A percentile compares a stretch with the other conserved stretches of the same genome.
phyloP scores from a whole-genome alignment of 2,329 filamentous ascomycete genomes.

The Pezicula rhizophila region DNA sequence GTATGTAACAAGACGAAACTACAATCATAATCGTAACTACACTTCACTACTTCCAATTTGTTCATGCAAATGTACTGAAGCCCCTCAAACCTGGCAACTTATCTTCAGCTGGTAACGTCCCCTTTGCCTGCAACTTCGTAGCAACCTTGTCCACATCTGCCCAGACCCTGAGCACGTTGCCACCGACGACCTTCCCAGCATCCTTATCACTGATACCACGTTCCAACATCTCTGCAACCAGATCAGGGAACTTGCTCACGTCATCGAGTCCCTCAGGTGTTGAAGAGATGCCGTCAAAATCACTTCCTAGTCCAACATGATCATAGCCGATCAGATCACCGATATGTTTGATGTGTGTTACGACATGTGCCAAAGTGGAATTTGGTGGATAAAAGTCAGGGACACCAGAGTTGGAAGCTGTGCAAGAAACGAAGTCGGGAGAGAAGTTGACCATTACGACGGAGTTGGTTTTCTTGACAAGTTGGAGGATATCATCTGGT shows the following conservation, averaged over 20 bases:
- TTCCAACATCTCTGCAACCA: conserved; percentile 69
- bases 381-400: conserved; percentile 63
- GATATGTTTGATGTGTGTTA: conserved; percentile 75
- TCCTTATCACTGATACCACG: conserved; percentile 70
- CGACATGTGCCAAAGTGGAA: conserved; percentile 71
- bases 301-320: conserved; percentile 81
- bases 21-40: too few relatives aligned
- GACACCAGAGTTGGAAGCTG: conserved; percentile 49
- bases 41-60: too few relatives aligned
- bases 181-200: conserved; percentile 68
- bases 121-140: conserved; percentile 53
- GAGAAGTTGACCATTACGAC: conserved; percentile 90
- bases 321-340: conserved; percentile 79
- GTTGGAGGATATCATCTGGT: conserved; percentile 71
- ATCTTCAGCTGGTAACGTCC: conserved; percentile 44
- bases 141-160: conserved; percentile 69
- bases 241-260: conserved; percentile 73
- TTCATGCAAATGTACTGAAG: too few relatives aligned
- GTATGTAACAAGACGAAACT: too few relatives aligned
- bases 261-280: conserved; percentile 75
- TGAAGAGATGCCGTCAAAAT: conserved; percentile 72
- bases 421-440: conserved; percentile 76
- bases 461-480: conserved; percentile 67
- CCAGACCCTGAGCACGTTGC: conserved; percentile 83
- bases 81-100: conserved; percentile 29